These are phyloP conservation scores for Cystofilobasidium ferigula DNA, from an alignment of 768 basidiomycete species.

Conservation along the genomic window DNA sequence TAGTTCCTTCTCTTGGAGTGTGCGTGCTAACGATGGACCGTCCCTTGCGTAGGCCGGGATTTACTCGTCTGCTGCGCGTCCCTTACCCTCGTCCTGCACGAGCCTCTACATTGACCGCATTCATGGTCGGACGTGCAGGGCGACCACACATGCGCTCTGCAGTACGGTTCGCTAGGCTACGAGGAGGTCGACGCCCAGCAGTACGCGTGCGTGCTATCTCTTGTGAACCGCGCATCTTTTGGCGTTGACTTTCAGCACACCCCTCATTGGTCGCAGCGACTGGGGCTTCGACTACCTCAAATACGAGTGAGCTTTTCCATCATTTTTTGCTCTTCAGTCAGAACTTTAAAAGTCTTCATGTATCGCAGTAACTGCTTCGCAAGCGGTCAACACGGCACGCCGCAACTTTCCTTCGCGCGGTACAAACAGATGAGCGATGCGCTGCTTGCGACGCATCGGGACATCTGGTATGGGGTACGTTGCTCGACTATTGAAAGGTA, in stretches of 20 bases:
- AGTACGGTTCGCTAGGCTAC: slow-evolving; percentile 43
- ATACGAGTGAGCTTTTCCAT: slow-evolving; percentile 9
- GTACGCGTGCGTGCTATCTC: slow-evolving; percentile 39
- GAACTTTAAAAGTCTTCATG: background rate
- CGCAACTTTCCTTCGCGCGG: slow-evolving; percentile 11
- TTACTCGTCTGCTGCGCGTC: slow-evolving; percentile 37
- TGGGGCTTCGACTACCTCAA: slow-evolving; percentile 26
- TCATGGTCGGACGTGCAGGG: background rate
- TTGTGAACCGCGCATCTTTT: background rate
- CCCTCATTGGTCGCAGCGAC: background rate
- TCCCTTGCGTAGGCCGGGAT: slow-evolving; percentile 36
- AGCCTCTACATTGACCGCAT: background rate
- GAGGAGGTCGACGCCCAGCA: slow-evolving; percentile 45
- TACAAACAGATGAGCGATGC: slow-evolving; percentile 23
- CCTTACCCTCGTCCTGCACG: background rate
- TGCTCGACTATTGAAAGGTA: no score
- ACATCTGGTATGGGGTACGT: no score
- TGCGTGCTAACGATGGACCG: background rate
- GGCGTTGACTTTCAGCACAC: background rate
- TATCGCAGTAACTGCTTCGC: slow-evolving; percentile 15
- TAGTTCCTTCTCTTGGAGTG: slow-evolving; percentile 8
- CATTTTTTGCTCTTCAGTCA: background rate
- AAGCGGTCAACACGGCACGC: slow-evolving; percentile 1
- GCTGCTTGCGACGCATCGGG: background rate
- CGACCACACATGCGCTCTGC: slow-evolving; percentile 37